These are phyloP conservation scores for Cadophora malorum DNA, from an alignment of 2,329 filamentous ascomycete species.

Conservation along the genomic window DNA sequence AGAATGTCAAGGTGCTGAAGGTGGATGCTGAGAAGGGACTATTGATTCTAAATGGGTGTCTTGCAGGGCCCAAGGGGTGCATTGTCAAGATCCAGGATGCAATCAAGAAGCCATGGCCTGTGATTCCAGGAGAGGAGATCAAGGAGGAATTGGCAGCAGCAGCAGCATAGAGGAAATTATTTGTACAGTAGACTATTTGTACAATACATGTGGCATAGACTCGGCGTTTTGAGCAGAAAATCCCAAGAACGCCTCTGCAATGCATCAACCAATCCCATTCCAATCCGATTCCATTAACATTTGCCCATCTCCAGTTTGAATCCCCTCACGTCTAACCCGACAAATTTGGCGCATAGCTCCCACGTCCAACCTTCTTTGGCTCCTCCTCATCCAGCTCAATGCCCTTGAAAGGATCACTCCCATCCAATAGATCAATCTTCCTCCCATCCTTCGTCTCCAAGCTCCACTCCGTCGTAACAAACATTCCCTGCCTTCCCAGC, in stretches of 20 bases:
- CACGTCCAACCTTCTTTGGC: slow-evolving; percentile 49
- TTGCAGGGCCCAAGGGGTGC: slow-evolving; percentile 87
- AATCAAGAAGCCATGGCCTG: slow-evolving; percentile 81
- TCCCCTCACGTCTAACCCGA: slow-evolving; percentile 34
- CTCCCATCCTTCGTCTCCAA: slow-evolving; percentile 68
- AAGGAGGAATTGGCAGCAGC: slow-evolving; percentile 52
- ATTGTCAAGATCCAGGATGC: slow-evolving; percentile 88
- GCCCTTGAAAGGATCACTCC: slow-evolving; percentile 70
- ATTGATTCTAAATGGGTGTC: slow-evolving; percentile 83
- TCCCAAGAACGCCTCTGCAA: slow-evolving; percentile 36
- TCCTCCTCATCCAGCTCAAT: slow-evolving; percentile 52
- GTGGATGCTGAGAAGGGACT: slow-evolving; percentile 87
- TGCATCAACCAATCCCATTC: slow-evolving; percentile 29
- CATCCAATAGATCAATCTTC: slow-evolving; percentile 76
- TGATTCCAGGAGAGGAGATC: slow-evolving; percentile 57
- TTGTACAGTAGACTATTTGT: slow-evolving; percentile 37
- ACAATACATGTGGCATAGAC: slow-evolving; percentile 42
- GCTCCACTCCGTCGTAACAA: slow-evolving; percentile 91
- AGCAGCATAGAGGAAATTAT: slow-evolving; percentile 37
- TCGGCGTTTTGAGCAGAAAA: slow-evolving; percentile 39
- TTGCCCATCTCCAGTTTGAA: slow-evolving; percentile 16
- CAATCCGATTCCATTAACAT: slow-evolving; percentile 9
- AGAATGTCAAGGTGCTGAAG: slow-evolving; percentile 89
- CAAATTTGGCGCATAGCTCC: slow-evolving; percentile 44
- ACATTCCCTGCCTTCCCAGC: slow-evolving; percentile 66